These are phyloP conservation scores for Tagetes patula DNA, from an alignment of 129 eudicot genomes.

Conservation along the genomic window DNA sequence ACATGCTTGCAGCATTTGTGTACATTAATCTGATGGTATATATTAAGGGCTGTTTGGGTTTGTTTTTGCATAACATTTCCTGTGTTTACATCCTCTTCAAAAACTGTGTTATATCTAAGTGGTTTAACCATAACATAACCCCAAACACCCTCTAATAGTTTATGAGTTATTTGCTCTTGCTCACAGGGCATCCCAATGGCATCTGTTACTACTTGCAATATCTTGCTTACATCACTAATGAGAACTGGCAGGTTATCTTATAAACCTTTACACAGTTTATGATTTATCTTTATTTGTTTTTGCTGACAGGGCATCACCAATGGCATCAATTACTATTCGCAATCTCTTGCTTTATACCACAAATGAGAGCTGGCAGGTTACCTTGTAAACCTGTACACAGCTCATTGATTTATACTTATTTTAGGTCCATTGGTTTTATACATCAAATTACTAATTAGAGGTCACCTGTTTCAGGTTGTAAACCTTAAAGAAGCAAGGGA, in stretches of 20 bases:
- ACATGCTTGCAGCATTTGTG: background rate
- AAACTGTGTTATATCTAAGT: background rate
- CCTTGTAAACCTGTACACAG: constrained; percentile 12
- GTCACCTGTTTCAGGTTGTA: constrained; percentile 61
- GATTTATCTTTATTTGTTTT: constrained; percentile 15
- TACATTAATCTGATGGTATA: constrained; percentile 7
- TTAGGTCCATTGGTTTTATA: constrained; percentile 22
- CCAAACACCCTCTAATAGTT: background rate
- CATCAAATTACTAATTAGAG: constrained; percentile 21
- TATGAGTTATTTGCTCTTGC: constrained; percentile 9
- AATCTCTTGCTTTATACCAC: constrained; percentile 88
- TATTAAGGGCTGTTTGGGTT: background rate
- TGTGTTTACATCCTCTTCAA: background rate
- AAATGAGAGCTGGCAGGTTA: constrained; percentile 93
- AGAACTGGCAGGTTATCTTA: constrained; percentile 81
- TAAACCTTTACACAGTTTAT: constrained; percentile 7
- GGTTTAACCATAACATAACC: background rate
- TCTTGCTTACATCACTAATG: constrained; percentile 87
- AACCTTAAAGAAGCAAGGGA: constrained; percentile 97
- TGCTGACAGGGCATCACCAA: constrained; percentile 83
- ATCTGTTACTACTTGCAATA: constrained; percentile 88
- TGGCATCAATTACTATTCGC: constrained; percentile 96
- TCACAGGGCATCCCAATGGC: constrained; percentile 98
- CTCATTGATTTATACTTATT: constrained; percentile 20
- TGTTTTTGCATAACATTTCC: background rate